These are phyloP conservation scores for Phaeosphaeriaceae sp. DNA, from an alignment of 2,329 filamentous ascomycete genomes.

Conservation along the genomic window DNA sequence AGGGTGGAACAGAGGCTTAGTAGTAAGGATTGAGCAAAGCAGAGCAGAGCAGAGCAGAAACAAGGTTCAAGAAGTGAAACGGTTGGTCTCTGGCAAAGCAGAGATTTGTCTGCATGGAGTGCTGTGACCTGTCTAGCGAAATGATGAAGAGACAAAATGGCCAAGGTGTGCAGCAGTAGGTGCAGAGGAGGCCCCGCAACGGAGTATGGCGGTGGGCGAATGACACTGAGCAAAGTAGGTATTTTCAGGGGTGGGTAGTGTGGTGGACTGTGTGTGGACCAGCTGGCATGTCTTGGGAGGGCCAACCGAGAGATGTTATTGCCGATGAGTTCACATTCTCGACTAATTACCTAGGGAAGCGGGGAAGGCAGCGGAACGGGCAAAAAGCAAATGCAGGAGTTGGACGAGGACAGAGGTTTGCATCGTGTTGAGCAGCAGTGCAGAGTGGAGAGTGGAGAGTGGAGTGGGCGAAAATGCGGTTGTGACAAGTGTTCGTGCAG, in stretches of 20 bases:
- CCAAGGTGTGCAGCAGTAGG: slow-evolving; percentile 26
- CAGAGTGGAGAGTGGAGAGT: slow-evolving; percentile 17
- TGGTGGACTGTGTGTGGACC: slow-evolving; percentile 26
- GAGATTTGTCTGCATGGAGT: too few relatives aligned
- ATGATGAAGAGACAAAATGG: slow-evolving; percentile 1
- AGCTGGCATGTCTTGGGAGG: too few relatives aligned
- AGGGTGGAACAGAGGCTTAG: background rate
- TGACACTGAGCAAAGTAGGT: slow-evolving; percentile 18
- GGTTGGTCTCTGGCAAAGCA: slow-evolving; percentile 1
- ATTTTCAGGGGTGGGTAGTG: slow-evolving; percentile 13
- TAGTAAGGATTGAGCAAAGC: too few relatives aligned
- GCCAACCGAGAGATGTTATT: too few relatives aligned
- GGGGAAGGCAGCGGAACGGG: slow-evolving; percentile 17
- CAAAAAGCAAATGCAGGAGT: slow-evolving; percentile 19
- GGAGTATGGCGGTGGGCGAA: slow-evolving; percentile 30
- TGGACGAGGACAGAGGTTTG: slow-evolving; percentile 9
- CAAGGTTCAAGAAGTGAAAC: background rate
- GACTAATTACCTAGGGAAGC: too few relatives aligned
- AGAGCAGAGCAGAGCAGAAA: too few relatives aligned
- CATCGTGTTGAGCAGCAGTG: slow-evolving; percentile 6
- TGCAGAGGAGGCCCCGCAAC: slow-evolving; percentile 23
- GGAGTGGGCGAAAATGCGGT: slow-evolving; percentile 24
- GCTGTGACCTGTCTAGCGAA: background rate
- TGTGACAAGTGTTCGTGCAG: slow-evolving; percentile 38
- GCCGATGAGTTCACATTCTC: slow-evolving; percentile 23